Base-by-base conservation (phyloP, 2,329 filamentous ascomycete genomes). In the Epichloe gansuensis region DNA sequence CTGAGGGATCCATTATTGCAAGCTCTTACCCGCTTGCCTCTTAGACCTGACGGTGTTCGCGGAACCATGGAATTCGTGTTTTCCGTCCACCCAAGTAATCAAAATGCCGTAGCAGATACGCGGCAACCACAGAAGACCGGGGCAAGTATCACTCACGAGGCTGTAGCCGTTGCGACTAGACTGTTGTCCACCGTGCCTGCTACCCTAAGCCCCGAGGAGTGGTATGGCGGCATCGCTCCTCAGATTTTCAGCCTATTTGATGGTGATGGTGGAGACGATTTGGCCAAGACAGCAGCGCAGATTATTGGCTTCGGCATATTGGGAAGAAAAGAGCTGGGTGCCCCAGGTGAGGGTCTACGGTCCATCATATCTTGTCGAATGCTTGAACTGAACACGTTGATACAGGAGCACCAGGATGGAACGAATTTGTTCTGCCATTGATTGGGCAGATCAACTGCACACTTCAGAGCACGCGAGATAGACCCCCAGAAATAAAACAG, bases 61-160 rank as follows among this genome's bases (percentile, higher is more conserved):
- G 76, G 79, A 27, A 84, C 81, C 0, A 71, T 87, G 55, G 84
- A 87, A 60, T 87, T 87, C 60, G 73, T 88, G 38, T 84, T 86
- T 53, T 76, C 82, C 1, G 80, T 85, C 6, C 83, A 86, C 55
- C 78, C 83, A 0, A 74, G 76, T 55, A 72, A 69, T 56, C 66
- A 68, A 6, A 63, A 69, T 52, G 64, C 66, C 57, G 50, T 63
- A 0, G 65, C 69, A 6, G 71, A 74, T 51, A 67, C 68, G 1
- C 64, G 68, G 2, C 60, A 61, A 4, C 70, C 74, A 1, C 76
- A 78, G 57, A 80, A 77, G 50, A 69, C 74, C 61, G 80, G 81
- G 1, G 76, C 81, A 4, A 77, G 76, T 42, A 83, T 88, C 51
- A 84, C 84, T 0, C 76, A 84, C 35, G 83, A 88, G 61, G 82